These are phyloP conservation scores for Tilletia horrida DNA, from an alignment of 1,284 basidiomycete genomes.

Conservation along the genomic window DNA sequence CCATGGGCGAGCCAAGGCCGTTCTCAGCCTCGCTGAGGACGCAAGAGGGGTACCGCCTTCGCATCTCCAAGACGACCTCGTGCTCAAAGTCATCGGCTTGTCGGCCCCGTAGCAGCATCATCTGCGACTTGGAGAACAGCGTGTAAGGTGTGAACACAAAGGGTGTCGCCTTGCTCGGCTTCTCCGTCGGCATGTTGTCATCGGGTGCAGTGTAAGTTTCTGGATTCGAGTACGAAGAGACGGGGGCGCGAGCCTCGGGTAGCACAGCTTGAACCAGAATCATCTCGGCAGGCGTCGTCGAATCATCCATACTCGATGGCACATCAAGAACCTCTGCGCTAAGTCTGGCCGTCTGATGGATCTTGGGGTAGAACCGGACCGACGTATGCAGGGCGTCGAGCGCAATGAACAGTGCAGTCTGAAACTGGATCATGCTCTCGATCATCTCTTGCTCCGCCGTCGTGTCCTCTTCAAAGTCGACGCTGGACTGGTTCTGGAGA, in stretches of 20 bases:
- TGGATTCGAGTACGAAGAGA: conserved; percentile 16
- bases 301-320: conserved; percentile 55
- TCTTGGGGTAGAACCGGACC: conserved; percentile 58
- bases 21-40: conserved; percentile 44
- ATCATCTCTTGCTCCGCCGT: conserved; percentile 41
- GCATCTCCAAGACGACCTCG: conserved; percentile 54
- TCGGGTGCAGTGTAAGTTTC: conserved; percentile 3
- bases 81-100: conserved; percentile 56
- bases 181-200: conserved; percentile 51
- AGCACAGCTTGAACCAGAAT: conserved; percentile 59
- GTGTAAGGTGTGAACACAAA: conserved; percentile 61
- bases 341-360: conserved; percentile 56
- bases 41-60: conserved; percentile 52
- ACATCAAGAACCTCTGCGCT: conserved; percentile 60
- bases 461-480: conserved; percentile 22
- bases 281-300: conserved; percentile 51
- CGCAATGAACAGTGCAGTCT: conserved; percentile 58
- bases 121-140: conserved; percentile 59
- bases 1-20: conserved; percentile 20
- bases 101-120: conserved; percentile 57
- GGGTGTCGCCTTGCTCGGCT: conserved; percentile 57
- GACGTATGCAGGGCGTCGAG: conserved; percentile 59
- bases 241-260: conserved; percentile 54
- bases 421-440: conserved; percentile 59
- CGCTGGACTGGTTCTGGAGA: conserved; percentile 9